Base-by-base conservation (phyloP, 169 alveolate species). In the Theileria luwenshuni region DNA sequence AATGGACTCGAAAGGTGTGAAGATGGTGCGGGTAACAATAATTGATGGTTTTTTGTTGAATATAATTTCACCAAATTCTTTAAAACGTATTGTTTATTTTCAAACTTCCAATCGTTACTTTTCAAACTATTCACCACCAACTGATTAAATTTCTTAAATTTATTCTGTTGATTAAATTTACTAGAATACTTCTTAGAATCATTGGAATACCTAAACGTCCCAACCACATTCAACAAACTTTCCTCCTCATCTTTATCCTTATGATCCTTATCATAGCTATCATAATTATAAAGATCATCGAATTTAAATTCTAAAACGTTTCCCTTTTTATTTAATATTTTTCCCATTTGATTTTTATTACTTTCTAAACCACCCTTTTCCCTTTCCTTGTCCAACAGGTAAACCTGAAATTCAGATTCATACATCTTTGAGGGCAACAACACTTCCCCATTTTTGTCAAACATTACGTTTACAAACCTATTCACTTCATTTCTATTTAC, bases 371-470 rank as follows among this genome's bases (percentile, higher is more conserved):
- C n/a, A n/a, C n/a, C n/a, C n/a, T n/a, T n/a, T n/a, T n/a, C n/a
- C n/a, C n/a, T n/a, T n/a, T n/a, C n/a, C n/a, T n/a, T n/a, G n/a
- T n/a, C n/a, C n/a, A n/a, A n/a, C n/a, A n/a, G n/a, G 65, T 56
- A 56, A 27, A 56, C 32, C 47, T 56, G 21, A 43, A 56, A 56
- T 38, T 15, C 2, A 2, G 65, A 38, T 15, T 25, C 38, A 21
- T 56, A 56, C 25, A 56, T 17, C 30, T 56, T 21, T 21, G 65
- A 56, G 19, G 65, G 65, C 43, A 56, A 21, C 65, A 56, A 19
- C 38, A 21, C 1, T 38, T 56, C 30, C 21, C 30, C 30, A 2
- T 56, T 19, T 0, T 32, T 17, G 42, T 56, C 65, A 19, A 5
- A 56, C 45, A 56, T 28, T 13, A 56, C 45, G 65, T 56, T 56